Base-by-base conservation (phyloP, 108 stramenopile species). In the Skeletonema grethae region DNA sequence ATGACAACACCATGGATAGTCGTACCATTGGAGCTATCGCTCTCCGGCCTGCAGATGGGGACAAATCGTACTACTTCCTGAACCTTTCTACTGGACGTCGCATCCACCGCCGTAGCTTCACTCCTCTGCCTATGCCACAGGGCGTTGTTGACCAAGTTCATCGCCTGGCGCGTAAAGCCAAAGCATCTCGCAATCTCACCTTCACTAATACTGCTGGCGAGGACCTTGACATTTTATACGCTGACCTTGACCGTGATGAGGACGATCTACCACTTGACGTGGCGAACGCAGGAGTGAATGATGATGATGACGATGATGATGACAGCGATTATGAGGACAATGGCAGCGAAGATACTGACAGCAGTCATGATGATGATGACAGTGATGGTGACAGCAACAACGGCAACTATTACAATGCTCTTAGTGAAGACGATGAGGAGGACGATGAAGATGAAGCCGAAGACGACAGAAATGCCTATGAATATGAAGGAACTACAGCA, bases 301-400 rank as follows among this genome's bases (percentile, higher is more conserved):
- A n/a, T n/a, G 4, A 46, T n/a, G 46, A 46, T 12, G 46, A n/a
- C n/a, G n/a, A n/a, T n/a, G n/a, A 46, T 4, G 46, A 46, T 2
- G 4, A 4, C 16, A 12, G n/a, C n/a, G n/a, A 46, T 2, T 68
- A 96, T n/a, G 73, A 84, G 8, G 98, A 98, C 72, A 96, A 95
- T 63, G 84, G 84, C 62, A 46, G 84, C 43, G 96, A 95, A 4
- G 98, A 99, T 79, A n/a, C n/a, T n/a, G n/a, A n/a, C n/a, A n/a
- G n/a, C n/a, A n/a, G n/a, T n/a, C n/a, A n/a, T n/a, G n/a, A n/a
- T n/a, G n/a, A n/a, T n/a, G n/a, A n/a, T n/a, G n/a, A n/a, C n/a
- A n/a, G n/a, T n/a, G n/a, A n/a, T n/a, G n/a, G n/a, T n/a, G n/a
- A n/a, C n/a, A n/a, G n/a, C n/a, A n/a, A n/a, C n/a, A n/a, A n/a